A percentile compares a stretch with the other conserved stretches of the same genome.
Evolutionary conservation across 2,329 filamentous ascomycete species (phyloP).

Genomic region (Drechslerella stenobrocha): DNA sequence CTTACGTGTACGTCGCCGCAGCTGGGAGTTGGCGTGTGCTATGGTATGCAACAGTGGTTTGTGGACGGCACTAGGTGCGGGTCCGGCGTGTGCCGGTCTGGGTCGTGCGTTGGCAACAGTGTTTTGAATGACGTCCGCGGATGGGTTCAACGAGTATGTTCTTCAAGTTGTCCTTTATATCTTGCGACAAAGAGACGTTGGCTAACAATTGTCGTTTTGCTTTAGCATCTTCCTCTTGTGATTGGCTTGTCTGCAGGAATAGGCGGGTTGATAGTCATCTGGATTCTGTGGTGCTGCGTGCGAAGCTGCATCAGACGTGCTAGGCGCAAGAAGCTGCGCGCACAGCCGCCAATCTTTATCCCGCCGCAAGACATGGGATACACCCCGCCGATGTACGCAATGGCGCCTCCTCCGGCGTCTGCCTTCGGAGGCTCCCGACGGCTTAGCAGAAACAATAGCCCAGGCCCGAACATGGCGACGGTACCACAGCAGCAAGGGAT

Average conservation of each 20-base stretch:
- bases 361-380: conserved; percentile 47
- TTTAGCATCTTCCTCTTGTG: conserved; percentile 73
- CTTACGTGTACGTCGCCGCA: conserved; percentile 73
- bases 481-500: conserved; percentile 25
- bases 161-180: background rate
- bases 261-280: conserved; percentile 71
- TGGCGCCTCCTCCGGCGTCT: background rate
- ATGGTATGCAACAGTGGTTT: conserved; percentile 83
- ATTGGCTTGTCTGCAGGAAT: conserved; percentile 76
- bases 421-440: conserved; percentile 14
- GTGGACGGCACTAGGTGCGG: conserved; percentile 85
- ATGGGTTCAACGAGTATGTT: conserved; percentile 66
- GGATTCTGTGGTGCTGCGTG: conserved; percentile 69
- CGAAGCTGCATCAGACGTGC: conserved; percentile 61
- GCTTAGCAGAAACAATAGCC: conserved; percentile 26
- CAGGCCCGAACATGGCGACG: conserved; percentile 13
- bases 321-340: conserved; percentile 37
- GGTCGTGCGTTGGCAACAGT: conserved; percentile 72
- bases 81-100: conserved; percentile 75
- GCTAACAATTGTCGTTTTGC: background rate
- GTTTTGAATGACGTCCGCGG: conserved; percentile 70
- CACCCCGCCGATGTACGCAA: conserved; percentile 21
- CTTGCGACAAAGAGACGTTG: background rate
- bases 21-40: conserved; percentile 69
- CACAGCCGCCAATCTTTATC: conserved; percentile 43